Base-by-base conservation (phyloP, 1,284 basidiomycete species). In the Rhodotorula mucilaginosa region DNA sequence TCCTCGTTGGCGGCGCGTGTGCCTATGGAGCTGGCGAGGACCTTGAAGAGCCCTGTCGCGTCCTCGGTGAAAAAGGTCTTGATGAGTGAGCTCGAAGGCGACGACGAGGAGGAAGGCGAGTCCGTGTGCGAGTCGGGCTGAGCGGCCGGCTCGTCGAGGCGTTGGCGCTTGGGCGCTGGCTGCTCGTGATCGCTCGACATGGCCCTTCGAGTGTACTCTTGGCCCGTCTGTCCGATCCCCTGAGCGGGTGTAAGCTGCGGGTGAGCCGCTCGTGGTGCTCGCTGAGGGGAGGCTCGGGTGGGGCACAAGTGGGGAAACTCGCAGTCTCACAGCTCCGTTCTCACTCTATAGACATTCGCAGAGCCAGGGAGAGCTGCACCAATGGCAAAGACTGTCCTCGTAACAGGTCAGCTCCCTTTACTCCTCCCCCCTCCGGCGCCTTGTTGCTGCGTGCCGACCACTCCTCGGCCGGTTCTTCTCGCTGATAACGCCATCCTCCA, bases 1-100 rank as follows among this genome's bases (percentile, higher is more conserved):
- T 85, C 84, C 81, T 97, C 93, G 6, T 68, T 72, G 3, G 76
- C 70, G 2, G 68, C 64, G 3, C 64, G 66, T 29, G 39, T 64
- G 15, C 71, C 71, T 18, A 75, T n/a, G 0, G 67, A 61, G 13
- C 48, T 34, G 8, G 39, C 49, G 39, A 74, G 49, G 10, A 64
- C 49, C 19, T 29, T 47, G 39, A 70, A 70, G 19, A 74, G 58
- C 3, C 71, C 70, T 2, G 34, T 52, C 26, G 61, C 57, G 51
- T 18, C 16, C 23, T 31, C 18, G 51, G 8, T 15, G 57, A 68
- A 54, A 51, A 62, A 62, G 34, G 29, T 39, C 48, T n/a, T 8
- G 19, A 52, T 39, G 49, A 62, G 61, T 12, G 34, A n/a, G 46
- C 44, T 59, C 58, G 34, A 16, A 18, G 26, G 13, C n/a, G 18